phyloP scores from a whole-genome alignment of 768 basidiomycete genomes.

The Mycena filopes region DNA sequence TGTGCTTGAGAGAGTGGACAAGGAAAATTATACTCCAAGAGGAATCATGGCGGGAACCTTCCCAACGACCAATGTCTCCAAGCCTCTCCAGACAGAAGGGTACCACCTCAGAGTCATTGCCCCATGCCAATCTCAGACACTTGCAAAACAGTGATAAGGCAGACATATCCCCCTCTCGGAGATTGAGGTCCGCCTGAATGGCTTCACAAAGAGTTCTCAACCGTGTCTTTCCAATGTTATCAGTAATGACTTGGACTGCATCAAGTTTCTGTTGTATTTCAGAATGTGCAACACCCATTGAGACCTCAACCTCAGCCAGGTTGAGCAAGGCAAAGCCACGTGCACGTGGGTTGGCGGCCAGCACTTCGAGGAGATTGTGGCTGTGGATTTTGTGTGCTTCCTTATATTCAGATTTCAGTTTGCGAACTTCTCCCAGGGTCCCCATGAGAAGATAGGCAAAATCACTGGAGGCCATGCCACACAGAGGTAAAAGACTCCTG shows the following conservation, averaged over 20 bases:
- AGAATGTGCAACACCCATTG: background rate
- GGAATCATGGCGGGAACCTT: background rate
- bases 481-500: too few relatives aligned
- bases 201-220: background rate
- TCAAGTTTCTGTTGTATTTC: background rate
- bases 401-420: too few relatives aligned
- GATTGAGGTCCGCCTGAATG: background rate
- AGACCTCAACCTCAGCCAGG: background rate
- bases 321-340: background rate
- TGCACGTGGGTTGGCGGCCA: background rate
- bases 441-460: too few relatives aligned
- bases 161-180: background rate
- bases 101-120: background rate
- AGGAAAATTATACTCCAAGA: background rate
- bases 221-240: background rate
- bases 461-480: too few relatives aligned
- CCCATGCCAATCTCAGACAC: background rate
- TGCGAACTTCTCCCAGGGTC: too few relatives aligned
- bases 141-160: background rate
- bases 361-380: background rate
- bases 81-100: slow-evolving; percentile 1
- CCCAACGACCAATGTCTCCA: background rate
- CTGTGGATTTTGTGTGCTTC: too few relatives aligned
- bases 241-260: background rate
- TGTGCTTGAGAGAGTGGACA: background rate